Evolutionary conservation across 2,329 filamentous ascomycete species (phyloP), one percentile per base, ranked within the genome.

Genomic region (Talaromyces rugulosus): DNA sequence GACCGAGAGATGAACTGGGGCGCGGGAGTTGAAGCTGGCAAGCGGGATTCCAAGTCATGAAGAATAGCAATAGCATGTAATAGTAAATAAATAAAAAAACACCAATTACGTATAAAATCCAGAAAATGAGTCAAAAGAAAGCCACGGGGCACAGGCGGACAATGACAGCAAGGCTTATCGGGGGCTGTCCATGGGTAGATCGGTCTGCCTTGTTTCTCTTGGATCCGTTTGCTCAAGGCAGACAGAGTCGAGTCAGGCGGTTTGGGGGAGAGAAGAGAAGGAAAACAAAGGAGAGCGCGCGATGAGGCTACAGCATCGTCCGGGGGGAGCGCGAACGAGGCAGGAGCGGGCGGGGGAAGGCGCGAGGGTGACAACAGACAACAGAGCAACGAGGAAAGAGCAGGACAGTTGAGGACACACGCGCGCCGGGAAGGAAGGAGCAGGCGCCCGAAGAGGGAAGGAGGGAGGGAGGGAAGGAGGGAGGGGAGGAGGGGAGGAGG

Each of bases 21-120:
- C 57, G 54, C 55, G 58, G 59, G 52, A 52, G 61, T 18, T 42
- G 59, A 52, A 53, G 27, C 50, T 34, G 61, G 42, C 33, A 59
- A 56, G 40, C 58, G 50, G 27, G 44, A 28, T 33, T 52, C 42
- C 33, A 33, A 53, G 40, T 62, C 61, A 59, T 62, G 51, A 59
- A 59, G 23, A 56, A 50, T 5, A 28, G 54, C 28, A 47, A 44
- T 51, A 55, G 47, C 58, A 18, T 12, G 31, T 5, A 31, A 51
- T 5, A 33, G 36, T 18, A 27, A 44, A 36, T 18, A 40, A 27
- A 30, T 57, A 60, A 58, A 14, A 56, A 60, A 47, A 18, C 8
- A 44, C 51, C 57, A 34, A 55, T n/a, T 34, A 58, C 60, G 63
- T 57, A 40, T 30, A 60, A 60, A 8, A 27, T 18, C n/a, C n/a